A percentile compares a stretch with the other conserved stretches of the same genome.
Evolutionary conservation across 805 yeast species (phyloP).

Genomic region (Debaryomyces castellii): DNA sequence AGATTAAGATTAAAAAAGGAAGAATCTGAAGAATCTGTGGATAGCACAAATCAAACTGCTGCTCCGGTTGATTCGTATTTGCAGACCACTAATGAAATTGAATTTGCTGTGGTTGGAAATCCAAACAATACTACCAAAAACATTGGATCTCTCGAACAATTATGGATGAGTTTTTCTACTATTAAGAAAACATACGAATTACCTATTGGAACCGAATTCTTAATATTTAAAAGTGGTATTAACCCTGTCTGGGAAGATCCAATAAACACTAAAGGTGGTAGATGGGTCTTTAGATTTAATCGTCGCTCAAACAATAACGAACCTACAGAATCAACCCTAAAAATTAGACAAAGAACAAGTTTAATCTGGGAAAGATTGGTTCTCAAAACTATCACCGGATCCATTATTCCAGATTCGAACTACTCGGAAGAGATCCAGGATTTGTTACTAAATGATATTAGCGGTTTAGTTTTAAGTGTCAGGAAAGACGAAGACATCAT

Average conservation of each 20-base stretch:
- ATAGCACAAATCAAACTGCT: slow-evolving; percentile 11
- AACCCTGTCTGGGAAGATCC: slow-evolving; percentile 73
- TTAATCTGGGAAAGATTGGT: slow-evolving; percentile 59
- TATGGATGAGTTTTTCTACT: slow-evolving; percentile 46
- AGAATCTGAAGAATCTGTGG: slow-evolving; percentile 15
- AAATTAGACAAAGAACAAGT: slow-evolving; percentile 33
- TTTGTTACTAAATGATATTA: slow-evolving; percentile 48
- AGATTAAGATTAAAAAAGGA: slow-evolving; percentile 24
- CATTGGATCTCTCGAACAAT: slow-evolving; percentile 52
- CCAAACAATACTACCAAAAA: slow-evolving; percentile 17
- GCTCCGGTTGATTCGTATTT: slow-evolving; percentile 45
- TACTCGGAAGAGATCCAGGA: slow-evolving; percentile 34
- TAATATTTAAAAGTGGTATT: slow-evolving; percentile 57
- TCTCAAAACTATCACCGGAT: slow-evolving; percentile 50
- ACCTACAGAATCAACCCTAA: slow-evolving; percentile 16
- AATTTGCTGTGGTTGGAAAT: slow-evolving; percentile 30
- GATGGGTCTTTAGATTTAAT: slow-evolving; percentile 58
- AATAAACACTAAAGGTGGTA: slow-evolving; percentile 56
- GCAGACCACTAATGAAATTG: slow-evolving; percentile 44
- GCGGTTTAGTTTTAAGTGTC: slow-evolving; percentile 60
- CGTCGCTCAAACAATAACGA: slow-evolving; percentile 24
- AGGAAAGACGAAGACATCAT: slow-evolving; percentile 60
- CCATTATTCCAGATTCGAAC: slow-evolving; percentile 39
- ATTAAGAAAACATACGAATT: slow-evolving; percentile 40
- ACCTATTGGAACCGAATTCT: slow-evolving; percentile 50